Evolutionary conservation across 169 alveolate species (phyloP), one percentile per base, ranked within the genome.

Genomic region (Plasmodium adleri): DNA sequence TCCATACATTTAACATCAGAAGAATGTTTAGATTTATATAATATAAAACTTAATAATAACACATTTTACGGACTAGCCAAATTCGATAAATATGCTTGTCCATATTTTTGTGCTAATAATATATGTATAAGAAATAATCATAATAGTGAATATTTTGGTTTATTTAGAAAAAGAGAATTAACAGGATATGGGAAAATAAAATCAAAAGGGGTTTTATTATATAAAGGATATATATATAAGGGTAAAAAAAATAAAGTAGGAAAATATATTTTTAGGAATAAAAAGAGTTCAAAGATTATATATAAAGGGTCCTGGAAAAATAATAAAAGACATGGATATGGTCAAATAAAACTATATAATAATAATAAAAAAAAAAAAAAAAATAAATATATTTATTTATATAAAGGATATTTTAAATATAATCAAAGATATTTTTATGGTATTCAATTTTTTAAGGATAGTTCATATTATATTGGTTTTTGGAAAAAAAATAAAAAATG

Each of bases 401-500:
- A 80, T 32, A 72, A 52, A 67, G 90, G 90, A 3, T 80, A 45
- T 28, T 80, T 76, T 76, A 62, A 45, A 32, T 56, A 67, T 24
- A 15, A 80, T 50, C 26, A 54, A 60, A 64, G 90, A 59, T 17
- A 64, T 71, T 80, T 80, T 49, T 80, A 67, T 8, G 90, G 90
- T 3, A 50, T 80, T n/a, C 90, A 80, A 39, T n/a, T 39, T 45
- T 56, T 64, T 20, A 47, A 26, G 2, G 28, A 39, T n/a, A 66
- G 39, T 80, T 68, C 83, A 45, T 58, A 20, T 10, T 80, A 80
- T 60, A 12, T 22, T 32, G 90, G 90, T 12, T 80, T 67, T 28
- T 80, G 90, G 90, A 47, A 43, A 47, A 20, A 13, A 49, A 64
- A 80, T 62, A 66, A 54, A 66, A 80, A 50, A 71, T 28, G 71